phyloP scores from a whole-genome alignment of 179 eudicot species.

The Beta lomatogona region DNA sequence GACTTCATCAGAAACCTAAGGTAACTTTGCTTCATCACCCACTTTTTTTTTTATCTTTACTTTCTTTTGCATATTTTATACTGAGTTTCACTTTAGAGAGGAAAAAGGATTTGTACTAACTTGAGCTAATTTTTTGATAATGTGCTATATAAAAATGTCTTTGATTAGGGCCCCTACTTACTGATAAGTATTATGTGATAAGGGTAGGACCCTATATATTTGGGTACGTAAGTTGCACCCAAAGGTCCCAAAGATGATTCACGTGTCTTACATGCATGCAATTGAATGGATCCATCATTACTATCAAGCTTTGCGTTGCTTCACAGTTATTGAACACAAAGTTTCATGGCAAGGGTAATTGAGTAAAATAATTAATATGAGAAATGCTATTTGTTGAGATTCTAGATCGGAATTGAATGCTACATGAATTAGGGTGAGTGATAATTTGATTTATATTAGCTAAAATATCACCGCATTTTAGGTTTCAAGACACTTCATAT shows the following conservation, averaged over 20 bases:
- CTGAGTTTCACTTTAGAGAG: neutral
- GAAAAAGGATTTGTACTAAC: neutral
- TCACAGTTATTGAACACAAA: constrained; percentile 1
- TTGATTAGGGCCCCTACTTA: neutral
- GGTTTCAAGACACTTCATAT: too few relatives aligned
- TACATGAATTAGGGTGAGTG: neutral
- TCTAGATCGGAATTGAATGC: neutral
- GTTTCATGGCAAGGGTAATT: neutral
- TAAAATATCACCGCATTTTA: neutral
- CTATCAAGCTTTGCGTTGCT: neutral
- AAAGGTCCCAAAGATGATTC: constrained; percentile 19
- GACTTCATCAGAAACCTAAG: neutral
- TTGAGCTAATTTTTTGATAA: neutral
- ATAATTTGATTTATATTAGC: neutral
- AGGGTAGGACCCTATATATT: neutral
- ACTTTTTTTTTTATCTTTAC: constrained; percentile 11
- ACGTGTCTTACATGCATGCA: constrained; percentile 31
- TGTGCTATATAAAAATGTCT: neutral
- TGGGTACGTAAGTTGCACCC: constrained; percentile 21
- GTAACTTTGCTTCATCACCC: constrained; percentile 21
- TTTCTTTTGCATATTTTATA: constrained; percentile 19
- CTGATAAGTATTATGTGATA: neutral
- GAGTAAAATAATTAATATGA: neutral
- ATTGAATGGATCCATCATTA: constrained; percentile 8
- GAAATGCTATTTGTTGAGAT: neutral